Evolutionary conservation across 768 basidiomycete genomes (phyloP), one percentile per base, ranked within the genome.

Genomic region (Roridomyces roridus): DNA sequence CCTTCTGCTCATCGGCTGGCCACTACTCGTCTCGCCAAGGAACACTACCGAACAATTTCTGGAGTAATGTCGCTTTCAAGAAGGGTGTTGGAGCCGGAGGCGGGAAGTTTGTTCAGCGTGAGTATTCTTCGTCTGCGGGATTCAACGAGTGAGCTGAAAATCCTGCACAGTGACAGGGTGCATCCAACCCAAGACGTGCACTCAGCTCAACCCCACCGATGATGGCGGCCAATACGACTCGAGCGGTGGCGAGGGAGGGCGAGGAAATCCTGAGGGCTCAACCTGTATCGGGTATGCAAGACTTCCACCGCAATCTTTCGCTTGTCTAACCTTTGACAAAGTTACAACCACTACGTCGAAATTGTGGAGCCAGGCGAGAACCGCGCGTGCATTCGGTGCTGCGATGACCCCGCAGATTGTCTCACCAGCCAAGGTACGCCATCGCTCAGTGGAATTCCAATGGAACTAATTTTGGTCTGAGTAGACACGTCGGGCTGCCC

Each of bases 331-430:
- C n/a, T n/a, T n/a, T n/a, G n/a, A n/a, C n/a, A n/a, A n/a, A 67
- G 67, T 5, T 74, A 73, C 62, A 72, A 72, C 18, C 72, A 74
- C 59, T 74, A 73, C 55, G 70, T 74, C 40, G 72, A 74, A 50
- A 50, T 74, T 31, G 67, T 74, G 24, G 72, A 74, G 57, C 72
- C 72, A 2, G 56, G 60, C 15, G 68, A 60, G 21, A 60, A 55
- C 11, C 66, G 72, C 5, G 72, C 72, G 17, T 74, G 72, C 66
- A 71, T 74, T 65, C 68, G 68, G 59, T 74, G 72, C 62, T 74
- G 72, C 55, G 69, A 74, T 53, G 70, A 74, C 46, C 62, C 68
- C 6, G 68, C 64, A 5, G 72, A 74, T 47, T 74, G 72, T 48
- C 72, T 70, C 3, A 66, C 65, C 4, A 64, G 69, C 62, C 71